A percentile compares a stretch with the other conserved stretches of the same genome.
These are phyloP conservation scores for Pleurotus giganteus DNA, from an alignment of 768 basidiomycete genomes.

Conservation along the genomic window DNA sequence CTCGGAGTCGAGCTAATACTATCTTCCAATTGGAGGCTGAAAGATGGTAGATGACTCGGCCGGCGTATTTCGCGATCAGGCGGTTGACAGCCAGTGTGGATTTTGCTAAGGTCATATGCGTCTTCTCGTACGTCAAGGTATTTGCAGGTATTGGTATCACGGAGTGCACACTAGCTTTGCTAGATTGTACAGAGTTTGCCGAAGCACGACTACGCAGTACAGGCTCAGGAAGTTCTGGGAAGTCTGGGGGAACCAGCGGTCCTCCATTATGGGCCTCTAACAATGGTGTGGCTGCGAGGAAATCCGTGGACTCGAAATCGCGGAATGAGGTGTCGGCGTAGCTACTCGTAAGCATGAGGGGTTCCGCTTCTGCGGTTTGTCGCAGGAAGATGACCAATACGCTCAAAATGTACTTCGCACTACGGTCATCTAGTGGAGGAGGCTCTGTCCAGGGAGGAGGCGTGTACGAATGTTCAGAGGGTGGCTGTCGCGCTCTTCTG, in stretches of 20 bases:
- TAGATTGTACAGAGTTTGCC: conserved; percentile 35
- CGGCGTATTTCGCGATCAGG: conserved; percentile 68
- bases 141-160: conserved; percentile 36
- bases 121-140: conserved; percentile 53
- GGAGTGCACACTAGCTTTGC: conserved; percentile 36
- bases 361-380: conserved; percentile 61
- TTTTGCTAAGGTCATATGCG: conserved; percentile 57
- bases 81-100: conserved; percentile 54
- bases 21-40: conserved; percentile 87
- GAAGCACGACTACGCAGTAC: conserved; percentile 42
- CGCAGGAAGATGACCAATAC: conserved; percentile 83
- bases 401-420: conserved; percentile 77
- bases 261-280: conserved; percentile 13
- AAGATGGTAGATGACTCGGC: conserved; percentile 80
- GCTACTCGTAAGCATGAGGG: conserved; percentile 53
- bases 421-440: conserved; percentile 73
- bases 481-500: conserved; percentile 32
- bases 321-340: conserved; percentile 65
- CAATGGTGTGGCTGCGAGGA: conserved; percentile 10
- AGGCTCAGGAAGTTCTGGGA: conserved; percentile 10
- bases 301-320: conserved; percentile 62
- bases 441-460: conserved; percentile 58
- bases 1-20: conserved; percentile 67
- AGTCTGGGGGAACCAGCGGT: conserved; percentile 13
- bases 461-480: conserved; percentile 42